Evolutionary conservation across 1,284 basidiomycete species (phyloP), one percentile per base, ranked within the genome.

Genomic region (Puccinia coronata): DNA sequence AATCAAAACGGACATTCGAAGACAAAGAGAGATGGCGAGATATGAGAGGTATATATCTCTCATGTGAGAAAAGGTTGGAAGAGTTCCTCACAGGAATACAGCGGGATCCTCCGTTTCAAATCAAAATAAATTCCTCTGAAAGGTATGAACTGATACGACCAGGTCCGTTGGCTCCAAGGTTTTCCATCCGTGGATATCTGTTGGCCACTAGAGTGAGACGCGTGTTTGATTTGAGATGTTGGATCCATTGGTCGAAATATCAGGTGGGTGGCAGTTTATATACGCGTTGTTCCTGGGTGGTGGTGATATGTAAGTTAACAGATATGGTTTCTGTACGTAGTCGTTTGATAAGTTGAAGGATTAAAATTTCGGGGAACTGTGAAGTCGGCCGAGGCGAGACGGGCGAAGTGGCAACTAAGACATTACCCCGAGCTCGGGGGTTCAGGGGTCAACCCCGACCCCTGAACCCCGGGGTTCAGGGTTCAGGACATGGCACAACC

Each of bases 121-220:
- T 98, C 95, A 63, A 89, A 88, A 51, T 89, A 84, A 85, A 98
- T 95, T 9, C 96, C 96, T 8, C 88, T 86, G 31, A 92, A 92
- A 12, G 92, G 87, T 11, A 75, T 82, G 14, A 86, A 80, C 73
- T 86, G 80, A 81, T 86, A 85, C 1, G 77, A 73, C 84, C 84
- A 84, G 5, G 83, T 83, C 9, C 85, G 83, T 72, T 85, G 83
- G 6, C 83, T 84, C 85, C 85, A 86, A 14, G 85, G 84, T 39
- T 73, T 73, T 69, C 67, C 67, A 28, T 69, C 67, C 25, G 11
- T 63, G 34, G 18, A 6, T 36, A 34, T 16, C 59, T 63, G 59
- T 23, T 39, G 59, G 14, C 18, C 59, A 36, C 34, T 18, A 63
- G 59, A 34, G 34, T 39, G 20, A 39, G 14, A 25, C 28, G 28